Base-by-base conservation (phyloP, 2,329 filamentous ascomycete genomes). In the Aspergillus luchuensis region DNA sequence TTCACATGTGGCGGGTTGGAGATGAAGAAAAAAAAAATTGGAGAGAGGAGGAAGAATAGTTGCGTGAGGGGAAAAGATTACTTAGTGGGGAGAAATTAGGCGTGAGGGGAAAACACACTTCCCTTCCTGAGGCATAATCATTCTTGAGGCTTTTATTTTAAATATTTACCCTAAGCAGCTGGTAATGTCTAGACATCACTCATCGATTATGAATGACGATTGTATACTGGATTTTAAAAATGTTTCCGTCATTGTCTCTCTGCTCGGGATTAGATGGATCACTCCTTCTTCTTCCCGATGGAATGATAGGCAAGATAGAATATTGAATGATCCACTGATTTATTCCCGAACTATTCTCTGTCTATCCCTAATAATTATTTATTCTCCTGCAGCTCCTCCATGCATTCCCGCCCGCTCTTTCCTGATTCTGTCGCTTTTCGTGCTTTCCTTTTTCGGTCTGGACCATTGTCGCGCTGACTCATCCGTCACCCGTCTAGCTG, bases 1-100 rank as follows among this genome's bases (percentile, higher is more conserved):
- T 30, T 30, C 7, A 17, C 23, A 30, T 30, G 19, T 53, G 21
- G 51, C 39, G 36, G 23, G 28, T 47, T 49, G 41, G 54, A 49
- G 38, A 36, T 36, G 19, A 43, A 6, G 7, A 28, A 28, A 36
- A 36, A 36, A 38, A 36, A 38, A 36, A 55, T 39, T 57, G 57
- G 57, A 51, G 57, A 53, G 28, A 30, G 10, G 36, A 33, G 3
- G 4, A 23, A 43, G 21, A 15, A 45, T 49, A 33, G 21, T 19
- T 58, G 43, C 17, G 55, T 61, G 64, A 64, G 64, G 63, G 62
- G 63, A 47, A 60, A 58, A 58, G 33, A 15, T 47, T 23, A 21
- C 60, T 36, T 33, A 47, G 43, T 67, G 66, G 63, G 64, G 64
- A 64, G 64, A 61, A 61, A 52, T 51, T 58, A 58, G 55, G 36